Evolutionary conservation across 73 alveolate species (phyloP).

Genomic region (Paraurostyla sp.): DNA sequence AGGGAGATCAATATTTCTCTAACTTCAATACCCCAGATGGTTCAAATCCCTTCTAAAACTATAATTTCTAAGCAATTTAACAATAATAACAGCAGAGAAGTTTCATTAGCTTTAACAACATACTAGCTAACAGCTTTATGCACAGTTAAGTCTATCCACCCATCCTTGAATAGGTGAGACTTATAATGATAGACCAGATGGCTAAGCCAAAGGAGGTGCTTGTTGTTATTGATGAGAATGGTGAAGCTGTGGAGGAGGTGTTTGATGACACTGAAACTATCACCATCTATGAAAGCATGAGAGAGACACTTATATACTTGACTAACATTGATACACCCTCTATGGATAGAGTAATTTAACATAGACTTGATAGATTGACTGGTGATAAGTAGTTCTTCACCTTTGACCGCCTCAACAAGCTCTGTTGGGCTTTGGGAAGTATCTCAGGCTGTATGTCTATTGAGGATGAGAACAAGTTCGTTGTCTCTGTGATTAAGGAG

Average conservation of each 20-base stretch:
- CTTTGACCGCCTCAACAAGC: constrained; percentile 82
- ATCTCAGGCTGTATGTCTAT: constrained; percentile 83
- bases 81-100: too few species aligned
- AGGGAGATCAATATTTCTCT: constrained; percentile 65
- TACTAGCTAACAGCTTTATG: constrained; percentile 56
- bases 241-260: constrained; percentile 88
- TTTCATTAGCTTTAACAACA: background rate
- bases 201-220: constrained; percentile 99
- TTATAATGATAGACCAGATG: constrained; percentile 87
- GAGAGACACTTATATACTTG: constrained; percentile 82
- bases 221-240: constrained; percentile 92
- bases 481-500: constrained; percentile 83
- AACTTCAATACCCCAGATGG: too few species aligned
- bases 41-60: background rate
- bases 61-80: background rate
- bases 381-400: constrained; percentile 80
- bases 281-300: constrained; percentile 85
- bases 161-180: constrained; percentile 82
- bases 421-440: constrained; percentile 92
- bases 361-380: constrained; percentile 80
- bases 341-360: constrained; percentile 81
- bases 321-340: constrained; percentile 83
- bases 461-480: constrained; percentile 84
- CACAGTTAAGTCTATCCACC: constrained; percentile 71
- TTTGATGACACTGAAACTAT: constrained; percentile 88